Conservation (phyloP, 257 asterid genomes). For the Solanum corneliomulleri region DNA sequence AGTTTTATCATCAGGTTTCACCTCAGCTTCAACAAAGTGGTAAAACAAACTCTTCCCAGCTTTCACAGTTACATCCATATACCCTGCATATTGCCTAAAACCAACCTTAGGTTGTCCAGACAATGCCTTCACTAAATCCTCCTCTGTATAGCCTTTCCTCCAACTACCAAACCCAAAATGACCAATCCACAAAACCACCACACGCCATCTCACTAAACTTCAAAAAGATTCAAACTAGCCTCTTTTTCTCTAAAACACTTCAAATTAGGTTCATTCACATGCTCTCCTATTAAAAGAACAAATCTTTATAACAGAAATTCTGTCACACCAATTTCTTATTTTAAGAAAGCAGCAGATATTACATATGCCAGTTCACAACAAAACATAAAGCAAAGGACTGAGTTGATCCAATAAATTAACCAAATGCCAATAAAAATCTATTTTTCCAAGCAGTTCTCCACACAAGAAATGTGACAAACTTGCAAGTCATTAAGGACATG, state of each 20-base stretch:
- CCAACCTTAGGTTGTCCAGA: slow-evolving; percentile 81
- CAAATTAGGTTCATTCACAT: not conserved
- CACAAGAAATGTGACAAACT: not conserved
- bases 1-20: slow-evolving; percentile 55
- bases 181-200: slow-evolving; percentile 29
- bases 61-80: slow-evolving; percentile 67
- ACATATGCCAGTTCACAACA: not conserved
- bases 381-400: not conserved
- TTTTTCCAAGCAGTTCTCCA: not conserved
- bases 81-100: slow-evolving; percentile 78
- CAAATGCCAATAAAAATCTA: not conserved
- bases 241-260: not conserved
- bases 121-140: slow-evolving; percentile 56
- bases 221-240: not conserved
- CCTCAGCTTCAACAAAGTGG: slow-evolving; percentile 80
- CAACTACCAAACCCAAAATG: slow-evolving; percentile 9
- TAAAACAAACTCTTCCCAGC: slow-evolving; percentile 84
- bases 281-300: not conserved
- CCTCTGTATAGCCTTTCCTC: slow-evolving; percentile 30
- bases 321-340: not conserved
- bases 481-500: not conserved
- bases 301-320: not conserved
- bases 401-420: not conserved
- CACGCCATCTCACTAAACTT: slow-evolving; percentile 19
- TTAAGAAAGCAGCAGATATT: not conserved